Conservation (phyloP, 345 rosid genomes). For the Gossypium australe region DNA sequence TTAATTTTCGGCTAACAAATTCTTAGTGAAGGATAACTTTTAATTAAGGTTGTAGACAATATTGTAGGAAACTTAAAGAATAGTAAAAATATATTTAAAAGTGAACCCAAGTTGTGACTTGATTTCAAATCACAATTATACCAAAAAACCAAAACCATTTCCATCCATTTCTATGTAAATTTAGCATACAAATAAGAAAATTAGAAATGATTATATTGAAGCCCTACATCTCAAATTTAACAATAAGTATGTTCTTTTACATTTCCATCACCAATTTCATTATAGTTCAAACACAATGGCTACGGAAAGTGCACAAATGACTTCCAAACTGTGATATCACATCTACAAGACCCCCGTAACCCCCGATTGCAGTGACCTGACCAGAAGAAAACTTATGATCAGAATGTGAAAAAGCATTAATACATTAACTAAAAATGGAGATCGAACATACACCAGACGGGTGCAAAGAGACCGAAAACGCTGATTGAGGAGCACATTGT, state of each 20-base stretch:
- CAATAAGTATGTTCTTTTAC: neutral
- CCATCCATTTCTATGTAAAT: neutral
- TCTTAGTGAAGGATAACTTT: too few species aligned
- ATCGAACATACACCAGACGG: constrained; percentile 49
- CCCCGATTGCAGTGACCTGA: constrained; percentile 79
- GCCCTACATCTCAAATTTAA: neutral
- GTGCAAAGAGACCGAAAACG: constrained; percentile 74
- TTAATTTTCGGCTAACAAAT: too few species aligned
- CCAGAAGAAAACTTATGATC: neutral
- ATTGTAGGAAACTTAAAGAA: too few species aligned
- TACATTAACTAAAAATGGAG: neutral
- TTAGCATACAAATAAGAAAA: neutral
- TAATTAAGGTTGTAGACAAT: too few species aligned
- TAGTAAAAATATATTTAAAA: too few species aligned
- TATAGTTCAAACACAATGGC: constrained; percentile 29
- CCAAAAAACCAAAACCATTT: too few species aligned
- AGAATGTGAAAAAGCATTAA: neutral
- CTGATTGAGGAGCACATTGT: constrained; percentile 78
- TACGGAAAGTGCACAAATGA: constrained; percentile 82
- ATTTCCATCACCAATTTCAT: neutral
- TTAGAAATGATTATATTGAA: neutral
- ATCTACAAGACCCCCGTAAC: constrained; percentile 88
- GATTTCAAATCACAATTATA: too few species aligned
- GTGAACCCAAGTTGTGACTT: too few species aligned
- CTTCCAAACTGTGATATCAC: constrained; percentile 88